Base-by-base conservation (phyloP, 1,284 basidiomycete genomes). In the Vanrija sp. region DNA sequence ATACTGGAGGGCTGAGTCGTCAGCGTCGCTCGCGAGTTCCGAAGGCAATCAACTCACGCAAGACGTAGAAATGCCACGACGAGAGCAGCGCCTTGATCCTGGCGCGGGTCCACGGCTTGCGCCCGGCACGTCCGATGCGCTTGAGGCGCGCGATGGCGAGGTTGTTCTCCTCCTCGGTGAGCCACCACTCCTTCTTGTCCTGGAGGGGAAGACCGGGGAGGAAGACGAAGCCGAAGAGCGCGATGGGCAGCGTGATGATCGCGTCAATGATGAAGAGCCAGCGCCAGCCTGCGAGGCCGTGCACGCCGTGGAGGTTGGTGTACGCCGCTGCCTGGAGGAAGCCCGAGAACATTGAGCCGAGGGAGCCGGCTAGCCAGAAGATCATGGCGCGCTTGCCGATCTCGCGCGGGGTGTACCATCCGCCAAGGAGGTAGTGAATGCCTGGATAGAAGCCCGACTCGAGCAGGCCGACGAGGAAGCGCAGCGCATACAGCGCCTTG, bases 321-420 rank as follows among this genome's bases (percentile, higher is more conserved):
- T 72, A 67, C 1, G 68, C 71, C 1, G 67, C 73, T 0, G 66
- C 53, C 54, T 75, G 72, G 2, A 75, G 57, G 57, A 68, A 67
- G 16, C 69, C 69, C 15, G 56, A 62, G 49, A 71, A 67, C 62
- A 71, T 66, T 7, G 52, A 54, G 18, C 71, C 71, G 14, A 68
- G 18, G 14, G 56, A 60, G 2, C 69, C 68, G 10, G 66, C 56
- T 6, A 67, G 54, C 65, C 65, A 68, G 56, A 71, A 73, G 49
- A 72, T 68, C 52, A 64, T 63, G 14, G 64, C 58, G 15, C 72
- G 61, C 55, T 73, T 73, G 16, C 65, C 67, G 23, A 73, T 51
- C 47, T 73, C 72, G 12, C 61, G 55, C 4, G 62, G 59, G 3
- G 68, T 69, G 65, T 72, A 74, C 68, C 68, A 69, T 6, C 57